Evolutionary conservation across 208 protist species (phyloP), one percentile per base, ranked within the genome.

Genomic region (Borovskyia barvae): DNA sequence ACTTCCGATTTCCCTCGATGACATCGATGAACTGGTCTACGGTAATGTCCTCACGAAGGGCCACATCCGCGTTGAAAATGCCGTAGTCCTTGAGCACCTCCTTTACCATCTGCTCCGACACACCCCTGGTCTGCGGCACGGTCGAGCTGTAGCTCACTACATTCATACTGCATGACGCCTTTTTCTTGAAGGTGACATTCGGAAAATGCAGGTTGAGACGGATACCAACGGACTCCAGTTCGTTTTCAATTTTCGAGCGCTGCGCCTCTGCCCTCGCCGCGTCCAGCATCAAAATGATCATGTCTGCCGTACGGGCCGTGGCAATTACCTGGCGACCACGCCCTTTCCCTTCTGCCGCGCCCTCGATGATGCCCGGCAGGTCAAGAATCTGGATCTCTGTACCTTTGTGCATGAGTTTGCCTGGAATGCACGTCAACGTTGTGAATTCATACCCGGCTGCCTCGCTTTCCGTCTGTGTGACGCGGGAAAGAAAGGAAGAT

Each of bases 311-410:
- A 32, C 97, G 72, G 1, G 97, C 97, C 4, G 97, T 97, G 7
- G 97, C 93, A 53, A 99, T 98, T 14, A 99, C 98, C 72, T 99
- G 98, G 15, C 91, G 66, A 14, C 98, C 98, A 40, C 97, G 83
- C 11, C 98, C 98, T 43, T 97, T 97, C 8, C 97, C 97, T 37
- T 97, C 87, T 2, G 95, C 82, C 0, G 97, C 97, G 33, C 98
- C 98, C 74, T 99, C 97, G 68, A 99, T 99, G 66, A 99, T 99
- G 70, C 98, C 98, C 17, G 98, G 98, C 11, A 99, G 65, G 78
- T 99, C 98, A 15, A 99, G 77, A 68, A 99, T 89, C 74, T 99
- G 98, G 54, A 99, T 98, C 39, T 97, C 92, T 6, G 97, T 97
- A 8, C 94, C 97, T 51, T 96, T 97, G 80, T 98, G 93, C 52